phyloP scores from a whole-genome alignment of 2,329 filamentous ascomycete genomes.

The Colletotrichum falcatum region DNA sequence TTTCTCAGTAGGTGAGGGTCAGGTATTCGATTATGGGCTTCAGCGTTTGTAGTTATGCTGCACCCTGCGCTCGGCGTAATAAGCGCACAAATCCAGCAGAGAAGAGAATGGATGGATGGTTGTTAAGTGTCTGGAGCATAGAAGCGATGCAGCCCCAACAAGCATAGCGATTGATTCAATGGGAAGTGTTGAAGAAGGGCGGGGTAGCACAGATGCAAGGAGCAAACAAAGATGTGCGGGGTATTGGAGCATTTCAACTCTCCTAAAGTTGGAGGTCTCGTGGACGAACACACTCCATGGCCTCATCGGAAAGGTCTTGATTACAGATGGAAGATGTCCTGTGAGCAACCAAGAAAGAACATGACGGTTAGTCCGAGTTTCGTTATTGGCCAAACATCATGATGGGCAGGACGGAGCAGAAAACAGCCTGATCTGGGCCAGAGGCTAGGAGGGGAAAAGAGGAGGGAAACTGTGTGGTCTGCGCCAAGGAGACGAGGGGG shows the following conservation, averaged over 20 bases:
- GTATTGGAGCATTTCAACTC: background rate
- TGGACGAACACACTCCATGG: background rate
- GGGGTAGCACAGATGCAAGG: background rate
- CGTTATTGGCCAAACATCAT: background rate
- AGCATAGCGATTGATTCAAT: conserved; percentile 37
- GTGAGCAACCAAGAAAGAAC: background rate
- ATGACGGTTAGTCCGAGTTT: background rate
- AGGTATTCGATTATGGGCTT: background rate
- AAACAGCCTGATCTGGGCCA: background rate
- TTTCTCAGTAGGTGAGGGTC: background rate
- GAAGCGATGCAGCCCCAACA: conserved; percentile 23
- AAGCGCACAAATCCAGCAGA: background rate
- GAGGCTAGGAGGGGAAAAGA: conserved; percentile 4
- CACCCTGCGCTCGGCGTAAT: background rate
- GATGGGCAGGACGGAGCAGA: background rate
- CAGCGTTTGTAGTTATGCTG: background rate
- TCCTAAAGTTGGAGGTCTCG: background rate
- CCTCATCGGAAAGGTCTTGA: background rate
- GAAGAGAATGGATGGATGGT: background rate
- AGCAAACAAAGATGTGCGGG: background rate
- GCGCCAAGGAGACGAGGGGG: background rate
- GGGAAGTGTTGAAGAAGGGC: background rate
- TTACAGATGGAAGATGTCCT: background rate
- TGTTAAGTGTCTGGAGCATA: background rate
- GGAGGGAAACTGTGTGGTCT: background rate